A percentile compares a stretch with the other conserved stretches of the same genome.
Evolutionary conservation across 192 early-diverging fungal genomes (phyloP).

Genomic region (Backusella morwellensis): DNA sequence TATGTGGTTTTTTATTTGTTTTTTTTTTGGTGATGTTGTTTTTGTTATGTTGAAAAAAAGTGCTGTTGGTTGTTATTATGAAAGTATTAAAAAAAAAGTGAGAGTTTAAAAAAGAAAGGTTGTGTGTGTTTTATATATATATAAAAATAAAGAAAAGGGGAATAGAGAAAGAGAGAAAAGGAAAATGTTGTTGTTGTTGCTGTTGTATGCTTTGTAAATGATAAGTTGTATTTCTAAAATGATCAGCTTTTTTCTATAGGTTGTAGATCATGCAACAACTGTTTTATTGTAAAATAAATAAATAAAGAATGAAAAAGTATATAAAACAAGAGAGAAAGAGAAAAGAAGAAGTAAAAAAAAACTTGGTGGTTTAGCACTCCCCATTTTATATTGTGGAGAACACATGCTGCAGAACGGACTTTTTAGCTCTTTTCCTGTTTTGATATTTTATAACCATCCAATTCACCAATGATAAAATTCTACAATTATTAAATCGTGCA

Average conservation of each 20-base stretch:
- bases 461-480: constrained; percentile 9
- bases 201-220: not conserved
- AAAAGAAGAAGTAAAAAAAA: not conserved
- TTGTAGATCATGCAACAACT: constrained; percentile 4
- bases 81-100: not conserved
- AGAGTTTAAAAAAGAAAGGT: not conserved
- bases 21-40: not conserved
- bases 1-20: not conserved
- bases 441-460: constrained; percentile 3
- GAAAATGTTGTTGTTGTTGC: not conserved
- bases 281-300: not conserved
- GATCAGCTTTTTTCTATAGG: constrained; percentile 1
- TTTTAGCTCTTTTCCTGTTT: constrained; percentile 3
- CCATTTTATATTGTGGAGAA: not conserved
- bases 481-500: constrained; percentile 4
- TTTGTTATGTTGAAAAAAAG: not conserved
- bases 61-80: not conserved
- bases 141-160: not conserved
- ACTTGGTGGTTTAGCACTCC: not conserved
- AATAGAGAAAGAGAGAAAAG: not conserved
- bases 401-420: constrained; percentile 5
- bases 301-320: not conserved
- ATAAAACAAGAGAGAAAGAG: not conserved
- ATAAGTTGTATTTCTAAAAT: not conserved
- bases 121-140: not conserved